phyloP scores from a whole-genome alignment of 148 eudicot genomes.

The Oxyria digyna region DNA sequence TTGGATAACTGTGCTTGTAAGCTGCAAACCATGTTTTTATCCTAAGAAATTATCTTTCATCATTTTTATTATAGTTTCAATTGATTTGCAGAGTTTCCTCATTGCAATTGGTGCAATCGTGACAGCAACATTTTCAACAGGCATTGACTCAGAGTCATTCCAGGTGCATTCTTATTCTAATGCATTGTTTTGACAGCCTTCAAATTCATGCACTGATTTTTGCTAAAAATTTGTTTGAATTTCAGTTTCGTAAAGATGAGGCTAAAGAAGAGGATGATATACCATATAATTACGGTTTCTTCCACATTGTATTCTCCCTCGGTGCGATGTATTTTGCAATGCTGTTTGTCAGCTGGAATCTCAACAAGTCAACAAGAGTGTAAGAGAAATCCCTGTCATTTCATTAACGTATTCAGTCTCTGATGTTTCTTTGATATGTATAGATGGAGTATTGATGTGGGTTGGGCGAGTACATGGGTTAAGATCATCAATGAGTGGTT shows the following conservation, averaged over 20 bases:
- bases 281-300: conserved; percentile 81
- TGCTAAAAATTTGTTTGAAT: background rate
- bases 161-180: conserved; percentile 38
- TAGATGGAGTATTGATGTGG: conserved; percentile 96
- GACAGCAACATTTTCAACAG: conserved; percentile 95
- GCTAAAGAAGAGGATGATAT: conserved; percentile 54
- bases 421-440: background rate
- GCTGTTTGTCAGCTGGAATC: conserved; percentile 86
- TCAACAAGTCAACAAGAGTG: conserved; percentile 60
- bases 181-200: no score
- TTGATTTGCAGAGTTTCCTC: conserved; percentile 76
- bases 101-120: conserved; percentile 77
- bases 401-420: background rate
- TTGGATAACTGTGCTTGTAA: conserved; percentile 74
- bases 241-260: conserved; percentile 60
- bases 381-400: conserved; percentile 15
- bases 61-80: background rate
- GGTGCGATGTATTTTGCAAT: conserved; percentile 99
- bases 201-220: background rate
- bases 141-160: conserved; percentile 85
- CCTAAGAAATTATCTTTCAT: background rate
- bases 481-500: conserved; percentile 98
- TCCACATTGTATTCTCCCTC: conserved; percentile 76
- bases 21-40: conserved; percentile 7
- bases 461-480: conserved; percentile 99